phyloP scores from a whole-genome alignment of 2,329 filamentous ascomycete species.

The Calonectria pteridis region DNA sequence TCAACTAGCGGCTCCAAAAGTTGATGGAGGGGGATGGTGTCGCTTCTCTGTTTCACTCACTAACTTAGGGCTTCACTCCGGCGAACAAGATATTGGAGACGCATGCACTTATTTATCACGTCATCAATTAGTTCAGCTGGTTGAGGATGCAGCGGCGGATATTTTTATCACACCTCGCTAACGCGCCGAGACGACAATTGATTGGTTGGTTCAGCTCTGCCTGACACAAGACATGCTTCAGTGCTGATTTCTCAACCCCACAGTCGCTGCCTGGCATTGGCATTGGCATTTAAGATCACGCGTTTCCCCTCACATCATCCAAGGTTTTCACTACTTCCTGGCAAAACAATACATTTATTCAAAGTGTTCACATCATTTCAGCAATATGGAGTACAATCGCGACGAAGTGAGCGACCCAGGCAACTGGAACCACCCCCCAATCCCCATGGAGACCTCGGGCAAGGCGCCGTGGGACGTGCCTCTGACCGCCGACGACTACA shows the following conservation, averaged over 20 bases:
- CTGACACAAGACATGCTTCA: not conserved
- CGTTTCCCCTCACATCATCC: not conserved
- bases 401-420: not conserved
- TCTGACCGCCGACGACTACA: not conserved
- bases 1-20: too few species aligned
- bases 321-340: not conserved
- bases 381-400: not conserved
- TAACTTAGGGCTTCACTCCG: not conserved
- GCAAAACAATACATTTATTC: not conserved
- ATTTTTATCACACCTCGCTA: not conserved
- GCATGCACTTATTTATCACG: not conserved
- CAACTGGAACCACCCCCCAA: not conserved
- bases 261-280: not conserved
- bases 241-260: not conserved
- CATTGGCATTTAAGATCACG: not conserved
- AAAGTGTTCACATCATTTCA: not conserved
- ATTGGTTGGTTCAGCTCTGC: not conserved
- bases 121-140: not conserved
- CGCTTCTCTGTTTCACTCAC: too few species aligned
- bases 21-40: too few species aligned
- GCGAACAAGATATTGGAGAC: not conserved
- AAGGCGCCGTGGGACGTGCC: not conserved
- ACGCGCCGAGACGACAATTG: not conserved
- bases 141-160: not conserved
- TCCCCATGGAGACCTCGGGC: not conserved